Percentiles rank a stretch among this genome's conserved stretches.
Conservation (phyloP, 164 flowering plant genomes). For the Chimonanthus praecox region DNA sequence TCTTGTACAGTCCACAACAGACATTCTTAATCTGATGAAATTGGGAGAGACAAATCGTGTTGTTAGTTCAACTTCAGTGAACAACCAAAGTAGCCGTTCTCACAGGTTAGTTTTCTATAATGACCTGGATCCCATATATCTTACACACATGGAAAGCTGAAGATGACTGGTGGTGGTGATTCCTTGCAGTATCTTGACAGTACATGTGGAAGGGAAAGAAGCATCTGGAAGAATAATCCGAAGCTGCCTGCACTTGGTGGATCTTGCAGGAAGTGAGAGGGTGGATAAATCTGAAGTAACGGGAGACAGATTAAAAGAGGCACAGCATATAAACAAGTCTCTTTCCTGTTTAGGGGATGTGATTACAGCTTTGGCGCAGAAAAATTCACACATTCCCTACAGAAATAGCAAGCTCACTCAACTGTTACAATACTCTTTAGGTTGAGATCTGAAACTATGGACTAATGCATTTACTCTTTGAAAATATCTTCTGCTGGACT, state of each 20-base stretch:
- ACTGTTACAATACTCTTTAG: conserved; percentile 80
- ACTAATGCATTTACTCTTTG: background rate
- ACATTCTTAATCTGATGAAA: conserved; percentile 66
- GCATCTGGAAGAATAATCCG: conserved; percentile 38
- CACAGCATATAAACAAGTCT: conserved; percentile 73
- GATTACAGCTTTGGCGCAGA: conserved; percentile 76
- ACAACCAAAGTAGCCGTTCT: conserved; percentile 64
- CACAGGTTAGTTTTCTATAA: conserved; percentile 49
- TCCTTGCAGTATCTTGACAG: conserved; percentile 46
- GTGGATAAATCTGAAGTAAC: conserved; percentile 79
- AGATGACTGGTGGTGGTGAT: conserved; percentile 5
- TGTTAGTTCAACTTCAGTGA: conserved; percentile 64
- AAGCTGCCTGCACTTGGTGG: conserved; percentile 71
- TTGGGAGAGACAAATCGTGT: conserved; percentile 64
- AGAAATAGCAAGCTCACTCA: conserved; percentile 94
- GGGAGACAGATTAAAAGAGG: conserved; percentile 78
- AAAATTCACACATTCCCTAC: conserved; percentile 77
- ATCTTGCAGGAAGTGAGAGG: conserved; percentile 83
- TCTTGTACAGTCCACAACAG: conserved; percentile 56
- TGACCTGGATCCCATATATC: background rate
- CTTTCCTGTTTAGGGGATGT: conserved; percentile 91
- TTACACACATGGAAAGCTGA: background rate
- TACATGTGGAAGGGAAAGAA: conserved; percentile 62
- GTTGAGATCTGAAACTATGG: conserved; percentile 21
- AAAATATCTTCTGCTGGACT: background rate